Conservation (phyloP, 257 asterid genomes). For the Nicotiana paniculata region DNA sequence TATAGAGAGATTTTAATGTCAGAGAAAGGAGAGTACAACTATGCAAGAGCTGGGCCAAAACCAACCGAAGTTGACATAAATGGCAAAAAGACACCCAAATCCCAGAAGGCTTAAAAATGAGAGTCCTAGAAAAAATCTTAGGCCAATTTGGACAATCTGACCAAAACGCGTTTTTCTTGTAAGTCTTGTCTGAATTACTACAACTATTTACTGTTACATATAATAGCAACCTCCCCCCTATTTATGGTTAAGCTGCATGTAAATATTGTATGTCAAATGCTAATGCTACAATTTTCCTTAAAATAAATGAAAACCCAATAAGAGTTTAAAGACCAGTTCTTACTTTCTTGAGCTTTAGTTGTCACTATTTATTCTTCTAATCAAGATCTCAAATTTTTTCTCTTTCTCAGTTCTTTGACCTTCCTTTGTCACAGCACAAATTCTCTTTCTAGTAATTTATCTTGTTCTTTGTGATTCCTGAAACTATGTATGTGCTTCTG, state of each 20-base stretch:
- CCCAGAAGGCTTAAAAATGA: not conserved
- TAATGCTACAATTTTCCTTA: conserved; percentile 1
- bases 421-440: not conserved
- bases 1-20: no score
- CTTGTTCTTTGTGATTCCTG: not conserved
- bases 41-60: no score
- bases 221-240: not conserved
- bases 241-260: not conserved
- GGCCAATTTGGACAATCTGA: not conserved
- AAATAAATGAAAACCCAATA: not conserved
- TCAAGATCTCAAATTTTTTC: conserved; percentile 4
- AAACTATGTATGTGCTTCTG: not conserved
- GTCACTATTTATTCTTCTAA: conserved; percentile 7
- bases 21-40: no score
- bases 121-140: not conserved
- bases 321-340: not conserved
- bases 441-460: not conserved
- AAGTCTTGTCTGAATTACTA: not conserved
- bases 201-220: not conserved
- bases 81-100: not conserved
- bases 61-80: no score
- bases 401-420: not conserved
- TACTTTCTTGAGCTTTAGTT: not conserved
- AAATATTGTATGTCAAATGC: not conserved
- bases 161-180: conserved; percentile 7